Base-by-base conservation (phyloP, 1,284 basidiomycete species). In the Xerocomus nothofagi region DNA sequence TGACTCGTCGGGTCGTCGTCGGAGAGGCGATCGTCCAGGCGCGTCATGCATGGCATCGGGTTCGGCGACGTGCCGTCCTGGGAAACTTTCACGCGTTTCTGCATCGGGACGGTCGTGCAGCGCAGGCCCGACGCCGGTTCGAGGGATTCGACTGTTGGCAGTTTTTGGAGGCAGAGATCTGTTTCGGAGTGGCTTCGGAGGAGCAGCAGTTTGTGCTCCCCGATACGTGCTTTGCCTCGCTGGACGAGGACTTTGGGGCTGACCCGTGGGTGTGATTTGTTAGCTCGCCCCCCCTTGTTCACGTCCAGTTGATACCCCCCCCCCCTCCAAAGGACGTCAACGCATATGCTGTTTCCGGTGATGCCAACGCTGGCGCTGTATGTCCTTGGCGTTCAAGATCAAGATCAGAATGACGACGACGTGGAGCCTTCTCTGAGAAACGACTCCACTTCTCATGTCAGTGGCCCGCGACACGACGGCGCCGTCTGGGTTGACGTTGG, bases 261-360 rank as follows among this genome's bases (percentile, higher is more conserved):
- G 58, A 67, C 37, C 49, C 56, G 64, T 66, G 44, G n/a, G 67
- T 44, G 41, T 38, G 17, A 7, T 39, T 44, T 14, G 10, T 1
- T 26, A 6, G 21, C 20, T 15, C 32, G 15, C 2, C 3, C 10
- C 0, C 2, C 3, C 10, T 0, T 29, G 39, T 18, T 0, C 37
- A 33, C 2, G 2, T 3, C 34, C 7, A 6, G 18, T 21, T 55
- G 49, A 65, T 18, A 0, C 4, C 3, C 1, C 17, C 17, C 3
- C n/a, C n/a, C n/a, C n/a, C n/a, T n/a, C n/a, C n/a, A n/a, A 9
- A 78, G 77, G 20, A 69, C 72, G 39, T 75, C 73, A 24, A 68
- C 66, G 23, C 72, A 80, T 56, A 53, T 80, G 21, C 72, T 82
- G 53, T 81, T 82, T 53, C 79, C 80, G 2, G 67, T 82, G 32